These are phyloP conservation scores for Hanseniaspora mollemarum DNA, from an alignment of 805 yeast species.

Conservation along the genomic window DNA sequence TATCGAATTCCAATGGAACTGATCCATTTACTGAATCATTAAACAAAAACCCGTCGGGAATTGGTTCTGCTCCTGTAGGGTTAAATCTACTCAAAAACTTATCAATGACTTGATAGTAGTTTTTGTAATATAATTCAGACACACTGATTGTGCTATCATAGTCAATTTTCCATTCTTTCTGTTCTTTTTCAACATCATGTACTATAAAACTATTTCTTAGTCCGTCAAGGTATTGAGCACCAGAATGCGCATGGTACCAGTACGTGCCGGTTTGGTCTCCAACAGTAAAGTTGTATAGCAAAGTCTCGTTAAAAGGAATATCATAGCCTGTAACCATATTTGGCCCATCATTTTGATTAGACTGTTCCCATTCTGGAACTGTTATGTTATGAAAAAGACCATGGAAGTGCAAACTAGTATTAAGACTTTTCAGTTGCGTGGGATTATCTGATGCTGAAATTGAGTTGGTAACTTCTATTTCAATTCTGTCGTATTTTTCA, in stretches of 20 bases:
- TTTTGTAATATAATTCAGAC: conserved; percentile 53
- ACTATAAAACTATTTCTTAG: conserved; percentile 56
- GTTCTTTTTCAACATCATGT: conserved; percentile 37
- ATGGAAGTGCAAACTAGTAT: conserved; percentile 66
- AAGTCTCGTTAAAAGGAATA: conserved; percentile 54
- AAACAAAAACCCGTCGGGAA: conserved; percentile 54
- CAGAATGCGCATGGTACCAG: conserved; percentile 77
- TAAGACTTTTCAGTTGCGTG: conserved; percentile 21
- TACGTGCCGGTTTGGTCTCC: conserved; percentile 60
- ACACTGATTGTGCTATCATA: conserved; percentile 48
- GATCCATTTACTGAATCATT: conserved; percentile 53
- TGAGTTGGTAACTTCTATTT: conserved; percentile 52
- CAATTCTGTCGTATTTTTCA: conserved; percentile 50
- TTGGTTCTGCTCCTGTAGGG: conserved; percentile 79
- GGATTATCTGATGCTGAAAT: conserved; percentile 25
- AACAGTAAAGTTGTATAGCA: conserved; percentile 59
- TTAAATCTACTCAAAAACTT: conserved; percentile 52
- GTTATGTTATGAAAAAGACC: conserved; percentile 60
- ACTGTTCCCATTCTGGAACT: conserved; percentile 24
- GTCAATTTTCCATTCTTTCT: conserved; percentile 48
- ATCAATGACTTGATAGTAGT: conserved; percentile 36
- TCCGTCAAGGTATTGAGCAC: conserved; percentile 70
- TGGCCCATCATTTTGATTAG: conserved; percentile 63
- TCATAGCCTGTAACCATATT: conserved; percentile 73
- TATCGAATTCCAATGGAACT: conserved; percentile 44